Percentiles rank a stretch among this genome's conserved stretches.
Evolutionary conservation across 805 yeast genomes (phyloP).

Genomic region (Candida insectalens): DNA sequence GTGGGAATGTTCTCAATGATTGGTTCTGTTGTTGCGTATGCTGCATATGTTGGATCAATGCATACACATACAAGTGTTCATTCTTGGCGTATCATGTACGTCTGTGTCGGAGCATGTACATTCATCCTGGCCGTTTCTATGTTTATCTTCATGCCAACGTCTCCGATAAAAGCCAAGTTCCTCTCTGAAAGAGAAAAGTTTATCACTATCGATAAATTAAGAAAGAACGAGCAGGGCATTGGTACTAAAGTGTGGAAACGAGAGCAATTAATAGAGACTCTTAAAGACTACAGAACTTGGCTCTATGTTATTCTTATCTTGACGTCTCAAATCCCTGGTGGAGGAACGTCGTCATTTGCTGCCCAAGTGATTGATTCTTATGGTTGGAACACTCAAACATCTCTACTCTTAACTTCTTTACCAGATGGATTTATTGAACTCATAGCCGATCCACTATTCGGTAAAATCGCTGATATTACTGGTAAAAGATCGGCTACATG

Average conservation of each 20-base stretch:
- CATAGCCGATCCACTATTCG: conserved; percentile 14
- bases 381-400: conserved; percentile 11
- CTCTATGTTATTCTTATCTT: conserved; percentile 13
- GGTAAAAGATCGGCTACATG: too few relatives aligned
- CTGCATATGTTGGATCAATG: conserved; percentile 26
- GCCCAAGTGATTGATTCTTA: conserved; percentile 32
- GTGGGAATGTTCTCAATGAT: conserved; percentile 23
- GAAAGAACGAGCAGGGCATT: conserved; percentile 21
- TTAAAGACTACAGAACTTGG: conserved; percentile 16
- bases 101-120: conserved; percentile 46
- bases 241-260: conserved; percentile 20
- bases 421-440: conserved; percentile 28
- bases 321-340: conserved; percentile 21
- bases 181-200: conserved; percentile 27
- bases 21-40: conserved; percentile 18
- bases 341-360: conserved; percentile 37
- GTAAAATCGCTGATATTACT: conserved; percentile 22
- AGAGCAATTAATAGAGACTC: conserved; percentile 13
- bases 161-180: conserved; percentile 37
- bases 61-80: conserved; percentile 11
- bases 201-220: conserved; percentile 17
- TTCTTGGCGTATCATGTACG: conserved; percentile 32
- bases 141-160: conserved; percentile 28
- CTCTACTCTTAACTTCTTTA: conserved; percentile 23
- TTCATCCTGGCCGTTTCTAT: conserved; percentile 23